Base-by-base conservation (phyloP, 1,284 basidiomycete species). In the Earliella scabrosa region DNA sequence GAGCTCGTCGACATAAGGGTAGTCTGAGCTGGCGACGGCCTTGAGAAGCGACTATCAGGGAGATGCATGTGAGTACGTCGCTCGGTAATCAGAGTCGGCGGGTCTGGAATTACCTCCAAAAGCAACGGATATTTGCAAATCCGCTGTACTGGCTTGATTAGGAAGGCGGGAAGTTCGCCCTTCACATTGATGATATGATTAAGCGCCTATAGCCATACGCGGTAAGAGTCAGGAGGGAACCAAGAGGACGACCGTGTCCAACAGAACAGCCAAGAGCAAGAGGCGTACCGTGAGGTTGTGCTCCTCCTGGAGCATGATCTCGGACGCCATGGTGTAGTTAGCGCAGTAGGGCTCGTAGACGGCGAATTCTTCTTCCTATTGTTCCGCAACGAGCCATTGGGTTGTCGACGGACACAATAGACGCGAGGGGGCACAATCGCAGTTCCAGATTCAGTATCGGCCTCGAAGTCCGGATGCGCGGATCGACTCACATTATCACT, bases 271-370 rank as follows among this genome's bases (percentile, higher is more conserved):
- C 52, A 58, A 50, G 52, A 85, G 59, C 53, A 53, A 47, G 56
- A 48, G 52, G 84, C 92, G 75, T 70, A 95, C 93, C 73, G 85
- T 78, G 45, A 97, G 81, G 65, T 89, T 90, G 66, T 89, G 86
- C 73, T 93, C 92, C 69, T 94, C 90, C 56, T 86, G 86, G 52
- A 95, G 83, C 79, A 97, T 88, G 41, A 96, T 82, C 52, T 94
- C 88, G 70, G 91, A 86, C 46, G 94, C 90, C 70, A 90, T 86
- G 36, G 90, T 92, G 75, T 96, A 96, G 75, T 99, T 98, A 43
- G 95, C 95, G 73, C 97, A 99, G 73, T 98, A 99, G 4, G 96
- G 95, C 69, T 97, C 95, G 74, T 99, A 99, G 35, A 94, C 92
- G 45, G 87, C 83, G 70, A 98, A 97, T 65, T 95, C 92, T 56